Base-by-base conservation (phyloP, 2,329 filamentous ascomycete species). In the Neofusicoccum sp. region DNA sequence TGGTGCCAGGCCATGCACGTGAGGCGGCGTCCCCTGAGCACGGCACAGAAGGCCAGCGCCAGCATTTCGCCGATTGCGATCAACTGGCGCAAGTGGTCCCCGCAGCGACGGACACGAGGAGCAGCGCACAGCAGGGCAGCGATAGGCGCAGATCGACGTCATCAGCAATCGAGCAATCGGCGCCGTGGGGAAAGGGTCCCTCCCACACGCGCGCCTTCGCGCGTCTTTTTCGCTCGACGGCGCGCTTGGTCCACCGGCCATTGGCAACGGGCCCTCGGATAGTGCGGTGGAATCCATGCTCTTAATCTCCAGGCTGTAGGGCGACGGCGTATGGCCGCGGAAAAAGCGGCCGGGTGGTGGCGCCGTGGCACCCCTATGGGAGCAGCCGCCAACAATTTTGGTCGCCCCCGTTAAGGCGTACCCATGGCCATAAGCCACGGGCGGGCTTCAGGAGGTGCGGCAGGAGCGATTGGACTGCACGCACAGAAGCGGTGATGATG, bases 71-170 rank as follows among this genome's bases (percentile, higher is more conserved):
- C n/a, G 36, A 56, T 56, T 56, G 51, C 38, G 51, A 44, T 56
- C 51, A 56, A 56, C 51, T 56, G n/a, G 51, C 26, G 24, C 51
- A 20, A 20, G 43, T 47, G 43, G 43, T 47, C 45, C 45, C 45
- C 45, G 28, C 45, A 48, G 45, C 14, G 14, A 4, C 28, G n/a
- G 34, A 48, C 45, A 48, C 45, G 45, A 48, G 28, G 45, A 33
- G 16, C 51, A n/a, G 16, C 16, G 16, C 16, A 30, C 36, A 53
- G 33, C 36, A 36, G n/a, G 34, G 16, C 30, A 51, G 31, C 31
- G 30, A 38, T 41, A 12, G 16, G 38, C 51, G 28, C 12, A 12
- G 51, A 56, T 56, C 51, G 51, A 56, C 51, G 51, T 56, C 51
- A 43, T 16, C 16, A 33, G 36, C 38, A 33, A 9, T n/a, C 49